These are phyloP conservation scores for Scleromitrula shiraiana DNA, from an alignment of 2,329 filamentous ascomycete genomes.

Conservation along the genomic window DNA sequence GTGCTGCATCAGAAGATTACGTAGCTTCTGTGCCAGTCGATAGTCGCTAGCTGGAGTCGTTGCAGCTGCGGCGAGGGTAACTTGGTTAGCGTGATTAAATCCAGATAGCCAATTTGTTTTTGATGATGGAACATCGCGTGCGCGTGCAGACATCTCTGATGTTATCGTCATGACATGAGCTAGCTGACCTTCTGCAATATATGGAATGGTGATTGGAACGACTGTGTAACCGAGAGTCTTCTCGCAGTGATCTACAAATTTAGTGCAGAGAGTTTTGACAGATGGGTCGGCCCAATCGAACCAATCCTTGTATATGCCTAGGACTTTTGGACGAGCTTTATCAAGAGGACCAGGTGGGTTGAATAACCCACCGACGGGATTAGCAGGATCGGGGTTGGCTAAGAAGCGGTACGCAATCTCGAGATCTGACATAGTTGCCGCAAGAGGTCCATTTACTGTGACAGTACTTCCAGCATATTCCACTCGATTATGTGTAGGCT, in stretches of 20 bases:
- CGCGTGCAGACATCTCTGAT: constrained; percentile 51
- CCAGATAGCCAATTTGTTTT: constrained; percentile 39
- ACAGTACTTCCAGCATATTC: constrained; percentile 46
- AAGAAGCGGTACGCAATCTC: constrained; percentile 76
- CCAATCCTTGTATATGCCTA: constrained; percentile 65
- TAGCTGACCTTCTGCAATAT: constrained; percentile 61
- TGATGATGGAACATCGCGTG: constrained; percentile 13
- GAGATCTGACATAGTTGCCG: constrained; percentile 67
- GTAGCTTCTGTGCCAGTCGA: constrained; percentile 63
- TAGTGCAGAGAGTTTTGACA: constrained; percentile 55
- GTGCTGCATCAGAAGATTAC: constrained; percentile 71
- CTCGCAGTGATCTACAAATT: constrained; percentile 51
- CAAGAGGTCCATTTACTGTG: constrained; percentile 66
- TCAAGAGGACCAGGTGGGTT: constrained; percentile 39
- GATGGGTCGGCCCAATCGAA: constrained; percentile 57
- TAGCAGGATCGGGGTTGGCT: constrained; percentile 58
- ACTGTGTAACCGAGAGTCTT: constrained; percentile 42
- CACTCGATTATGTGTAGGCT: constrained; percentile 66
- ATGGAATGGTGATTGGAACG: constrained; percentile 57
- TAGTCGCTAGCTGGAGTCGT: constrained; percentile 63
- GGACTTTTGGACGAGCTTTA: constrained; percentile 39
- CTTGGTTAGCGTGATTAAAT: constrained; percentile 58
- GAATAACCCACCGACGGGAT: constrained; percentile 55
- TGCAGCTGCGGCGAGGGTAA: constrained; percentile 58
- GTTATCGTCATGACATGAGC: constrained; percentile 75